Evolutionary conservation across 2,329 filamentous ascomycete genomes (phyloP), one percentile per base, ranked within the genome.

Genomic region (Apiospora rasikravindrae): DNA sequence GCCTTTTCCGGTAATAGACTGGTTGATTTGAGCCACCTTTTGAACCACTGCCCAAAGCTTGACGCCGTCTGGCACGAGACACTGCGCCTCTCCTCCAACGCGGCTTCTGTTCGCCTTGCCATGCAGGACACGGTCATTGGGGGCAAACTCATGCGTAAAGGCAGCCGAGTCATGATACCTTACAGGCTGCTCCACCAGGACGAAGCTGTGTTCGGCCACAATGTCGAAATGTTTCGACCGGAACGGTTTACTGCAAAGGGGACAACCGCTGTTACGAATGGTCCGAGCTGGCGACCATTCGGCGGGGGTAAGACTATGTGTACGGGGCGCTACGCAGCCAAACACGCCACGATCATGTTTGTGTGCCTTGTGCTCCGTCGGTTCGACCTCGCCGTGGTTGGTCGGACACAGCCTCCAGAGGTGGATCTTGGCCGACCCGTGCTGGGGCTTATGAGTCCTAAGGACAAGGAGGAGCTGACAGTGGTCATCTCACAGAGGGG

Each of bases 51-150:
- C 61, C 82, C 81, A 0, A 73, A 83, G 2, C 76, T 83, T 0
- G 53, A 84, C 2, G 82, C 82, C 3, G 74, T 78, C 0, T 80
- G 81, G 69, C 81, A 84, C 53, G 83, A 85, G 73, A 80, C 78
- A 19, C 76, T 82, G 40, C 81, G 83, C 4, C 70, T 73, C 7
- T 75, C 78, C 14, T 75, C 76, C 2, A 74, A 75, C 19, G 71
- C 78, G 26, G 76, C 78, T 2, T 77, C 76, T 14, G 77, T 78
- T 3, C 81, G 83, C 44, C 67, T 77, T 5, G 78, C 84, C 0
- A 75, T 74, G 2, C 71, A 79, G 5, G 83, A 86, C 33, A 81
- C 78, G 0, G 33, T 82, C 0, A 71, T 85, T 2, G 80, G 81
- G 13, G 77, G 76, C 1, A 75, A 76, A 37, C 81, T 82, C 24